Conservation (phyloP, 345 rosid genomes). For the Eucalyptus fibrosa region DNA sequence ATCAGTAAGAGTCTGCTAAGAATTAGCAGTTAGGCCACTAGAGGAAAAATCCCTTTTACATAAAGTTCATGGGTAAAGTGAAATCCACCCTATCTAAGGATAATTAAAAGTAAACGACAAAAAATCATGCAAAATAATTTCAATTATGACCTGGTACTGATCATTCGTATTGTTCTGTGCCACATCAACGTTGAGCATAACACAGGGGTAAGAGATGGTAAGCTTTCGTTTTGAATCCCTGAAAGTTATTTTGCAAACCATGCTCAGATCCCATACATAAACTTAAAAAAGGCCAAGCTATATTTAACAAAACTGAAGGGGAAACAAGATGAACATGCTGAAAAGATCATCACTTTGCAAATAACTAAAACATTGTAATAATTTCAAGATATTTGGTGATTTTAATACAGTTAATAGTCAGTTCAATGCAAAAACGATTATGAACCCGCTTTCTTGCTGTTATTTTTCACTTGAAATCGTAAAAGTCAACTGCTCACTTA, state of each 20-base stretch:
- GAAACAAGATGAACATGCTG: background rate
- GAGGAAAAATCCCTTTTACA: background rate
- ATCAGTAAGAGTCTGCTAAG: constrained; percentile 67
- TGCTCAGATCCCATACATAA: background rate
- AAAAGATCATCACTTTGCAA: background rate
- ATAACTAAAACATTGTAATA: background rate
- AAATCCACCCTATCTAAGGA: background rate
- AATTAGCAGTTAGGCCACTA: constrained; percentile 1
- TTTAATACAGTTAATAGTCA: background rate
- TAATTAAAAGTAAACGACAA: background rate
- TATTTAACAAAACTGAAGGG: background rate
- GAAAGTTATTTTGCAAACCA: background rate
- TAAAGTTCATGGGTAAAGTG: background rate
- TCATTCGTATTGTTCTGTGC: constrained; percentile 90
- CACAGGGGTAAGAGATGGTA: constrained; percentile 93
- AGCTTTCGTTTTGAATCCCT: constrained; percentile 80
- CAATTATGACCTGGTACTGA: constrained; percentile 67
- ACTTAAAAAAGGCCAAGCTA: background rate
- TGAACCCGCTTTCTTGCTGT: background rate
- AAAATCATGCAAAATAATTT: background rate
- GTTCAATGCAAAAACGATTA: background rate
- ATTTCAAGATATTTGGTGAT: background rate
- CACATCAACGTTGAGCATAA: constrained; percentile 95
- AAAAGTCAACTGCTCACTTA: background rate
- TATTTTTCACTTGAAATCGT: background rate